Evolutionary conservation across 164 flowering plant genomes (phyloP), one percentile per base, ranked within the genome.

Genomic region (Santalum album): DNA sequence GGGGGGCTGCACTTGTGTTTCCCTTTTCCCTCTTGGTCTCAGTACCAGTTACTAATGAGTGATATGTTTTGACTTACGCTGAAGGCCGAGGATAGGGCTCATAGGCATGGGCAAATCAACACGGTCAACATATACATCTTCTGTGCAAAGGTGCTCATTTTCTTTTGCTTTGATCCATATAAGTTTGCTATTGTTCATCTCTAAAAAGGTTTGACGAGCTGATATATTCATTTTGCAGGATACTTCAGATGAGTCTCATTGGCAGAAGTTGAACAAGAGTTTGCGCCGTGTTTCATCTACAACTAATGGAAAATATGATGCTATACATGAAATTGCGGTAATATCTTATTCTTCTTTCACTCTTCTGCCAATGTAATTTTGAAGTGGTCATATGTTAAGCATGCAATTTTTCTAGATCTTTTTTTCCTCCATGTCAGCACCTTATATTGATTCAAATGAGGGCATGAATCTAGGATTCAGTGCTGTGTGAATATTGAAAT

Each of bases 41-140:
- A n/a, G n/a, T n/a, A n/a, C n/a, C n/a, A n/a, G n/a, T n/a, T n/a
- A n/a, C n/a, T n/a, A n/a, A n/a, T n/a, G n/a, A n/a, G n/a, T n/a
- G n/a, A n/a, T n/a, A n/a, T 11, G 6, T 11, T 22, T 57, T 12
- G 18, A 50, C 57, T 24, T 46, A 12, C 59, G 58, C 62, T 70
- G 52, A 69, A 92, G 99, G 99, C 97, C 55, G 99, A 94, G 64
- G 88, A 79, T 72, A 77, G 99, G 78, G 95, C 97, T 60, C 99
- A 94, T 67, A 79, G 97, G 59, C 82, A 84, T 54, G 99, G 99
- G 45, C 99, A 94, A 67, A 78, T 71, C 46, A 87, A 77, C 61
- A 79, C 88, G 6, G 94, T 94, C 70, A 90, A 90, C 59, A 61
- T 90, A 45, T 94, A 90, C 62, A 79, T 87, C 43, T 92, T 94